Percentiles rank a stretch among this genome's conserved stretches.
Evolutionary conservation across 2,329 filamentous ascomycete species (phyloP).

Genomic region (Diaporthe vexans): DNA sequence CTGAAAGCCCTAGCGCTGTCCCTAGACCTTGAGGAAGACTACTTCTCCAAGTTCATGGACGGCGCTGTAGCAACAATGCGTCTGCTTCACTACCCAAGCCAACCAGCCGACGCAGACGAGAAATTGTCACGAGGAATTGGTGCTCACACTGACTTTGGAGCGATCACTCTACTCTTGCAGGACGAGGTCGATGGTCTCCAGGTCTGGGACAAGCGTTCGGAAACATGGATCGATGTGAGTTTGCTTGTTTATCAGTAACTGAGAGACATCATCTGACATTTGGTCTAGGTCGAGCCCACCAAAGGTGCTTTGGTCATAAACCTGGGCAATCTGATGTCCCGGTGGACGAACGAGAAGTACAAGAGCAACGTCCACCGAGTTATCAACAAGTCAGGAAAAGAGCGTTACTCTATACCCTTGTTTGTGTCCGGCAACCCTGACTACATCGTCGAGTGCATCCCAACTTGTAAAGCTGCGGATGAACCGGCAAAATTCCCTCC

Average conservation of each 20-base stretch:
- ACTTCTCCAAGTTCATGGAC: constrained; percentile 58
- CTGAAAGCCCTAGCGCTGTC: constrained; percentile 56
- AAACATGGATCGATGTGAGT: constrained; percentile 58
- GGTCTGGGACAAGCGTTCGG: constrained; percentile 59
- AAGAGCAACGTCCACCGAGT: constrained; percentile 68
- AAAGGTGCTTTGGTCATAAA: constrained; percentile 64
- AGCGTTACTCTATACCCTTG: constrained; percentile 66
- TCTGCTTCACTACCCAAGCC: constrained; percentile 62
- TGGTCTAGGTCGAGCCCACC: constrained; percentile 56
- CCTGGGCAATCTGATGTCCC: constrained; percentile 61
- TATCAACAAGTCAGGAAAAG: constrained; percentile 62
- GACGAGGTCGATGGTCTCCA: constrained; percentile 64
- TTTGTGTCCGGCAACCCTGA: constrained; percentile 67
- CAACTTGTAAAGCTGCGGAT: constrained; percentile 47
- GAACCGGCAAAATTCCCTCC: constrained; percentile 50
- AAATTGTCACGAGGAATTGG: constrained; percentile 55
- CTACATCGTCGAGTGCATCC: constrained; percentile 52
- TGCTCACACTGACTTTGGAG: constrained; percentile 68
- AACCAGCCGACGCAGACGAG: constrained; percentile 51
- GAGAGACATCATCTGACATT: background rate
- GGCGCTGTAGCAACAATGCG: constrained; percentile 59
- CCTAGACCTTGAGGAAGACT: constrained; percentile 53
- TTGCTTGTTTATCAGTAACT: background rate
- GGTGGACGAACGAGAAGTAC: constrained; percentile 66
- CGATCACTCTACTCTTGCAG: constrained; percentile 67